Percentiles rank a stretch among this genome's conserved stretches.
Evolutionary conservation across 306 rosid genomes (phyloP).

Genomic region (Luffa aegyptiaca): DNA sequence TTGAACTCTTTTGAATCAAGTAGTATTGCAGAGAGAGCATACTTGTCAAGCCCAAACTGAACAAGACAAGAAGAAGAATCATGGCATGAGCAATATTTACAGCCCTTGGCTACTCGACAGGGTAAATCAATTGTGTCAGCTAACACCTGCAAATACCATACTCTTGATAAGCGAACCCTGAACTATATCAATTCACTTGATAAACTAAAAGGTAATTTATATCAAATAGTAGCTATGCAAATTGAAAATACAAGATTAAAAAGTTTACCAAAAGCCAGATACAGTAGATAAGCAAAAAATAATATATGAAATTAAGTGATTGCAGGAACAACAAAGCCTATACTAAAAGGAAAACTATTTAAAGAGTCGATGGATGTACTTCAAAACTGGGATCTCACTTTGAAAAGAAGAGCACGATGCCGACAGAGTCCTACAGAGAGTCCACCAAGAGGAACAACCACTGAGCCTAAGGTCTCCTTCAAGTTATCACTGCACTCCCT

Average conservation of each 20-base stretch:
- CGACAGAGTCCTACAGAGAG: constrained; percentile 89
- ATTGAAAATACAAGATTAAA: not conserved
- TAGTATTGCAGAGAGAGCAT: constrained; percentile 13
- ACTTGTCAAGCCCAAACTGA: constrained; percentile 76
- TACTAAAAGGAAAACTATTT: not conserved
- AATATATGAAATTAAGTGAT: not conserved
- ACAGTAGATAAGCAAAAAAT: not conserved
- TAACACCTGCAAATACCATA: constrained; percentile 58
- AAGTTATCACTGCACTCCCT: constrained; percentile 69
- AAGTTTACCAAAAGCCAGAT: not conserved
- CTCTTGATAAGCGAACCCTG: constrained; percentile 7
- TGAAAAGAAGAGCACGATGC: constrained; percentile 90
- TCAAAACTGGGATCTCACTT: constrained; percentile 47
- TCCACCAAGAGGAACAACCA: constrained; percentile 92
- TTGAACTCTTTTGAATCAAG: constrained; percentile 7
- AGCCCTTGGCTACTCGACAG: constrained; percentile 96
- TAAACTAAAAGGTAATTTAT: not conserved
- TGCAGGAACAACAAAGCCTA: not conserved
- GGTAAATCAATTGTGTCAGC: constrained; percentile 83
- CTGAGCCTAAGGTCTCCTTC: constrained; percentile 80
- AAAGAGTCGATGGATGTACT: not conserved
- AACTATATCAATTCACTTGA: not conserved
- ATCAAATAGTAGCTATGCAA: not conserved
- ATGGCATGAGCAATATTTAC: constrained; percentile 76
- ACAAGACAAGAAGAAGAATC: constrained; percentile 96